Evolutionary conservation across 306 rosid genomes (phyloP), one percentile per base, ranked within the genome.

Genomic region (Bauhinia variegata): DNA sequence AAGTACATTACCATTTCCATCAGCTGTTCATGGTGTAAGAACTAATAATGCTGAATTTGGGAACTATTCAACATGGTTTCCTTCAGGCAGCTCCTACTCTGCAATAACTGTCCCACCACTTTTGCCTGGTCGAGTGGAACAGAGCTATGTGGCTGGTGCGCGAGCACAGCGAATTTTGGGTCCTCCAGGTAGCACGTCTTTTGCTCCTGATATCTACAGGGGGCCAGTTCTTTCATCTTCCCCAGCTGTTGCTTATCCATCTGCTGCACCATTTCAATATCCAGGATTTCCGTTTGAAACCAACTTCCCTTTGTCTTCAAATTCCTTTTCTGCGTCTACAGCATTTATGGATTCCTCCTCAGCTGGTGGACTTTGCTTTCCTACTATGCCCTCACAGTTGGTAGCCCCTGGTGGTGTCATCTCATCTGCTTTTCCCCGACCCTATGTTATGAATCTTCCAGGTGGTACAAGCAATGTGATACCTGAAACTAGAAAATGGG

Each of bases 231-330:
- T 86, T 36, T 77, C 97, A 8, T 83, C 97, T 39, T 73, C 99
- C 28, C 92, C 95, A n/a, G 98, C 97, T 30, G 82, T 88, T 82
- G 79, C 87, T 9, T 88, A 88, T 61, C 84, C 89, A 32, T 84
- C 96, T 23, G 47, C 86, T 14, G 19, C 85, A 19, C 80, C 95
- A 64, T 88, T 82, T 77, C 96, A 83, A 18, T 93, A 90, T 75
- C 86, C 90, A 23, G 91, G 88, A 42, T 93, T 89, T 67, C 95
- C 97, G 18, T 89, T 93, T 64, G 99, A 87, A 66, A 88, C 99
- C 52, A 85, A 81, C 74, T 90, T 83, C 65, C 85, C 96, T 48
- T 38, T 90, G 63, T 75, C 96, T 33, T 90, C 99, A 17, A 84
- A 77, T 74, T 65, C 96, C 50, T 88, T 83, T 73, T 75, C 99